Evolutionary conservation across 1,284 basidiomycete species (phyloP).

Genomic region (Acaromyces ingoldii): DNA sequence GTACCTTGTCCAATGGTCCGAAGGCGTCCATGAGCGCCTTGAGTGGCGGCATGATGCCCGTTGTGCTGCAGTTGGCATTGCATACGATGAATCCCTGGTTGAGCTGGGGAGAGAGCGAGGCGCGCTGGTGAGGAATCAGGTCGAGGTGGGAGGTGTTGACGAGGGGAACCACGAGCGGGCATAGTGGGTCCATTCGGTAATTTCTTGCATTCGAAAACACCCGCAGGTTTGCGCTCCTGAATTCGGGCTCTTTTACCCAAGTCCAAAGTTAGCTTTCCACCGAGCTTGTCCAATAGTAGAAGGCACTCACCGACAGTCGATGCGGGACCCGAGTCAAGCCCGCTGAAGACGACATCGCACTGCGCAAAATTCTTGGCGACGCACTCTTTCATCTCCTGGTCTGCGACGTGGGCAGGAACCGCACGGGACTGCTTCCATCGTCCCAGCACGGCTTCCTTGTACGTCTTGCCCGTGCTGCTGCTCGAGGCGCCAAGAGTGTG

Average conservation of each 20-base stretch:
- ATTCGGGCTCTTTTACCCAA: constrained; percentile 66
- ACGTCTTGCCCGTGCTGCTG: constrained; percentile 80
- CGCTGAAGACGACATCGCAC: constrained; percentile 88
- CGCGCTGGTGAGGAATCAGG: constrained; percentile 75
- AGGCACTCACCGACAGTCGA: constrained; percentile 67
- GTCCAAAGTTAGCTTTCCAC: background rate
- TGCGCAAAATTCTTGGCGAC: constrained; percentile 70
- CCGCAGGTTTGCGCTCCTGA: constrained; percentile 78
- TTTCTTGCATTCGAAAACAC: constrained; percentile 99
- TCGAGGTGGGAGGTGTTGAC: constrained; percentile 84
- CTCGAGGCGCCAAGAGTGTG: constrained; percentile 83
- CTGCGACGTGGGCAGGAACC: constrained; percentile 67
- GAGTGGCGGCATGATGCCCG: constrained; percentile 85
- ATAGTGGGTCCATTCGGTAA: constrained; percentile 83
- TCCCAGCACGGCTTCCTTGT: constrained; percentile 62
- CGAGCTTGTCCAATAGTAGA: background rate
- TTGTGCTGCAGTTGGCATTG: constrained; percentile 98
- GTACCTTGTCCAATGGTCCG: constrained; percentile 81
- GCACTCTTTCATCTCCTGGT: constrained; percentile 75
- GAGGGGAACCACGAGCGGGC: constrained; percentile 95
- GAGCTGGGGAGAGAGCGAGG: constrained; percentile 58
- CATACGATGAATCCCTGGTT: constrained; percentile 88
- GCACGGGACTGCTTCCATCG: constrained; percentile 85
- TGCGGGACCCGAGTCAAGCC: constrained; percentile 87
- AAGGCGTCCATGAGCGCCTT: constrained; percentile 86